Percentiles rank a stretch among this genome's conserved stretches.
phyloP scores from a whole-genome alignment of 768 basidiomycete genomes.

The Bullera alba region DNA sequence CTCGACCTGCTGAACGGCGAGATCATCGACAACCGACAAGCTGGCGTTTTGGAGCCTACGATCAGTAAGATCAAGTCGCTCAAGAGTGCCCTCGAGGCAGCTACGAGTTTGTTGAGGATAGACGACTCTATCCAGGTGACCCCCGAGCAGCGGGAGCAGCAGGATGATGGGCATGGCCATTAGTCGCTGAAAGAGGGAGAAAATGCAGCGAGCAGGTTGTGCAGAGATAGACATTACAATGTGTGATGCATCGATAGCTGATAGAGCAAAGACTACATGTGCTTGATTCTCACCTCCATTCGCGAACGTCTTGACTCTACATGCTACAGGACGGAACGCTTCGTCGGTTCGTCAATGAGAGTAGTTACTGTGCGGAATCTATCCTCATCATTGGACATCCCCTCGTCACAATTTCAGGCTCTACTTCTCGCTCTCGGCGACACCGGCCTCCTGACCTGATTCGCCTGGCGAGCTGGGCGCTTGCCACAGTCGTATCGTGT shows the following conservation, averaged over 20 bases:
- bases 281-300: too few relatives aligned
- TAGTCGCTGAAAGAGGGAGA: slow-evolving; percentile 8
- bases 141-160: slow-evolving; percentile 40
- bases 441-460: too few relatives aligned
- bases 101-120: slow-evolving; percentile 86
- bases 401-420: too few relatives aligned
- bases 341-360: too few relatives aligned
- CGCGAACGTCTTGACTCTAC: too few relatives aligned
- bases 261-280: too few relatives aligned
- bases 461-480: too few relatives aligned
- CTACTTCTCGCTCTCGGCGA: too few relatives aligned
- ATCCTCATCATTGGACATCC: too few relatives aligned
- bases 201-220: neutral
- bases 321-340: too few relatives aligned
- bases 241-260: neutral
- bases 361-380: too few relatives aligned
- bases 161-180: slow-evolving; percentile 46
- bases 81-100: slow-evolving; percentile 85
- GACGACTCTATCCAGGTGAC: slow-evolving; percentile 54
- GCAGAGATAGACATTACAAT: neutral
- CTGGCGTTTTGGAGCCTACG: slow-evolving; percentile 91
- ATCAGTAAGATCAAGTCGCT: slow-evolving; percentile 94
- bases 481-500: neutral
- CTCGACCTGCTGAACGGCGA: slow-evolving; percentile 90
- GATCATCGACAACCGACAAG: slow-evolving; percentile 86